Evolutionary conservation across 768 basidiomycete genomes (phyloP), one percentile per base, ranked within the genome.

Genomic region (Favolaschia claudopus): DNA sequence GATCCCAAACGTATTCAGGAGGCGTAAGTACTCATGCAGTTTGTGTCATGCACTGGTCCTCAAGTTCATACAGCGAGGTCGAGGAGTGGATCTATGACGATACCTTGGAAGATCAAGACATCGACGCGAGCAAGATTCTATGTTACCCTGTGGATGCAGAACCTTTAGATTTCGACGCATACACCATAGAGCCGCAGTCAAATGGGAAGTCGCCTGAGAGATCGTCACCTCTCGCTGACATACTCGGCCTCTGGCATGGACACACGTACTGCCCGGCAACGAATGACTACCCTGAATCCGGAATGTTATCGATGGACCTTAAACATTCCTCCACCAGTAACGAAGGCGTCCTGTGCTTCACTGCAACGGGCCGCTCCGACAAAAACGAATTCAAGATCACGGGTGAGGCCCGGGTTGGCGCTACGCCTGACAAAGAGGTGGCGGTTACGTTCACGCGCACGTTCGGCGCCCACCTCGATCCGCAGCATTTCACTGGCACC

Each of bases 141-240:
- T 62, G 62, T 31, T 58, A 65, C 38, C 55, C 64, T 8, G 9
- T 42, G 10, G 64, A 58, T 33, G 7, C 47, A 19, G 59, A 61
- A 15, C 28, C n/a, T 1, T 44, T 60, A 20, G 63, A 64, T 25
- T 58, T 57, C 14, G 55, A 37, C 1, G 63, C 63, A 24, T 64
- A 61, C 34, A 13, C 27, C 8, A 22, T 27, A 29, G 29, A 36
- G 17, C 24, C 7, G 22, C 7, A 8, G 22, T 7, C n/a, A 10
- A 25, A 2, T 17, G 10, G 24, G 38, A 27, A 20, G 25, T 6
- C 22, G 51, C 19, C 54, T 34, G 13, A 27, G 15, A 20, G 34
- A 7, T 28, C 55, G n/a, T 28, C 40, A 12, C 36, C 38, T 7
- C 14, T 42, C 31, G 25, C 32, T 19, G 34, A 36, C 9, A 25